Base-by-base conservation (phyloP, 768 basidiomycete species). In the Terana coerulea region DNA sequence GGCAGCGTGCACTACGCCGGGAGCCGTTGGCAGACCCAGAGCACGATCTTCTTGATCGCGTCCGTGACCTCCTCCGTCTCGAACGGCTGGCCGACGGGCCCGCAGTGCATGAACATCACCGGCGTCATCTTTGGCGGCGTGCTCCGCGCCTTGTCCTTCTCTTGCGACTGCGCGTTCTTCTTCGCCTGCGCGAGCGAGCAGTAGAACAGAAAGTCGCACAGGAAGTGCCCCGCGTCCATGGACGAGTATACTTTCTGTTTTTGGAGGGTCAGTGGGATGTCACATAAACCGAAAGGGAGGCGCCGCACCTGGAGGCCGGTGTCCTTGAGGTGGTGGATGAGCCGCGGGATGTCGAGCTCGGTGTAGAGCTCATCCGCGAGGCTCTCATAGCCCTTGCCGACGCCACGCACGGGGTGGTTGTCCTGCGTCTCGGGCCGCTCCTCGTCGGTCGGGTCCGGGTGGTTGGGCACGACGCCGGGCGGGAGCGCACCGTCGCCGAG, bases 171-270 rank as follows among this genome's bases (percentile, higher is more conserved):
- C 35, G 60, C 48, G 35, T 52, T 33, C 3, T 83, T 78, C 60
- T 76, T 79, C 24, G 79, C 75, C 62, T 88, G 86, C 4, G 85
- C 84, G 24, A 88, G 74, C 9, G 85, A 87, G 61, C 84, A 84
- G 60, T 86, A 90, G 64, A 84, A 87, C 53, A 84, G 77, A 64
- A 84, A 89, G 68, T 89, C 87, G 62, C 83, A 86, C 10, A 88
- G 67, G 64, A 82, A 90, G 63, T 86, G 84, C 0, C 86, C 87
- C 14, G 86, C 83, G 61, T 89, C 87, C 75, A 83, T 78, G 2
- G 86, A 88, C 17, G 83, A 76, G 62, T 83, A 81, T 19, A 87
- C 81, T 68, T 83, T 75, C 83, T 87, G 59, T 43, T 43, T 46
- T 53, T 3, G 22, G 29, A 14, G 17, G 24, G 35, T 54, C 34